Percentiles rank a stretch among this genome's conserved stretches.
These are phyloP conservation scores for Trametes cinnabarina DNA, from an alignment of 768 basidiomycete genomes.

Conservation along the genomic window DNA sequence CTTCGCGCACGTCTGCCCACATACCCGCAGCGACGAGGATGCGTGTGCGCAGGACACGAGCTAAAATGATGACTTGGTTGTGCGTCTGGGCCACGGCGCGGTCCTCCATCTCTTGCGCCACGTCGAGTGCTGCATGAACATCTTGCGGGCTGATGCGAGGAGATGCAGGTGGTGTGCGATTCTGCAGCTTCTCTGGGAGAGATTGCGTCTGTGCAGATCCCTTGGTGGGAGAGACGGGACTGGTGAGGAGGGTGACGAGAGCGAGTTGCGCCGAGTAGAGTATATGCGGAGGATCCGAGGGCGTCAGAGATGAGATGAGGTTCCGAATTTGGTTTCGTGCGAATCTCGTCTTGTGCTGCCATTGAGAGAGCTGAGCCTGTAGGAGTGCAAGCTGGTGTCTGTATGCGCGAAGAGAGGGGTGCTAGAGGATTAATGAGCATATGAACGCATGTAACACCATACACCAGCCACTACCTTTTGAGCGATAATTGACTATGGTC, in stretches of 20 bases:
- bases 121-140: slow-evolving; percentile 29
- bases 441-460: slow-evolving; percentile 7
- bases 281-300: slow-evolving; percentile 50
- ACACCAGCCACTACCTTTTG: slow-evolving; percentile 48
- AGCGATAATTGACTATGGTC: slow-evolving; percentile 37
- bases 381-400: slow-evolving; percentile 58
- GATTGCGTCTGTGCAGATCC: background rate
- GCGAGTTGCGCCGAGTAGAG: slow-evolving; percentile 57
- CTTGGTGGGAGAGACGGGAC: slow-evolving; percentile 24
- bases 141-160: slow-evolving; percentile 23
- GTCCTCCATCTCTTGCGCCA: slow-evolving; percentile 34
- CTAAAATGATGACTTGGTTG: slow-evolving; percentile 45
- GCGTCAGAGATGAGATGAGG: slow-evolving; percentile 44
- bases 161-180: slow-evolving; percentile 11
- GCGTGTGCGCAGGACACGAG: slow-evolving; percentile 55
- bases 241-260: slow-evolving; percentile 46
- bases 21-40: slow-evolving; percentile 51
- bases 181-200: slow-evolving; percentile 3
- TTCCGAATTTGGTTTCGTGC: slow-evolving; percentile 59
- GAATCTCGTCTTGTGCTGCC: slow-evolving; percentile 56
- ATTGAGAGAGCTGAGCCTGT: slow-evolving; percentile 55
- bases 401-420: slow-evolving; percentile 62
- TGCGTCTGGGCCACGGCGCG: slow-evolving; percentile 37
- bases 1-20: slow-evolving; percentile 51
- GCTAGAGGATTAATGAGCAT: slow-evolving; percentile 37